phyloP scores from a whole-genome alignment of 257 asterid genomes.

The Solanum habrochaites region DNA sequence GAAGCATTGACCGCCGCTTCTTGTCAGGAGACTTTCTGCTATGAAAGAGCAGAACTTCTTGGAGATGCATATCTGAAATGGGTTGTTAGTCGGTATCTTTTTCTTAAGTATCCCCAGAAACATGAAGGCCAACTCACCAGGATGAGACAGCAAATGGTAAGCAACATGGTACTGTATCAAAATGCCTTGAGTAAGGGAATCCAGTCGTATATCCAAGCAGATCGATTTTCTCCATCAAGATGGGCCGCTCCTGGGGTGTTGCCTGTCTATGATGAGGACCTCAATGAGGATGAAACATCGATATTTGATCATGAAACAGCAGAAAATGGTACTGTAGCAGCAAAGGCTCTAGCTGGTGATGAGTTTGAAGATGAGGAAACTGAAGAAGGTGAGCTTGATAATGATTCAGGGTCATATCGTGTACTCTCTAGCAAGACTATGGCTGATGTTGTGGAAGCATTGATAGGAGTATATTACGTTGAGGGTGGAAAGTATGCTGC shows the following conservation, averaged over 20 bases:
- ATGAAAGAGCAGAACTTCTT: constrained; percentile 90
- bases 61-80: constrained; percentile 98
- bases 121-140: constrained; percentile 98
- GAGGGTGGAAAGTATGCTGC: constrained; percentile 92
- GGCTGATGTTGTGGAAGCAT: constrained; percentile 98
- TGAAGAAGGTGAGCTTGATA: constrained; percentile 96
- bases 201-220: constrained; percentile 95
- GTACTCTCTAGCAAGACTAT: constrained; percentile 93
- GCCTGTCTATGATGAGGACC: constrained; percentile 93
- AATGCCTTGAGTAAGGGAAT: constrained; percentile 76
- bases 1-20: constrained; percentile 98
- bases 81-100: constrained; percentile 94
- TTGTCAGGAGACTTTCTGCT: constrained; percentile 95
- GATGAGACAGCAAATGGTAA: constrained; percentile 96
- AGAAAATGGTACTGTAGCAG: constrained; percentile 9
- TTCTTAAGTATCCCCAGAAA: constrained; percentile 84
- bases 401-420: constrained; percentile 90
- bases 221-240: constrained; percentile 95
- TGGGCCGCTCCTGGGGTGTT: constrained; percentile 99
- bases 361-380: constrained; percentile 63
- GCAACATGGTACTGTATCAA: constrained; percentile 80
- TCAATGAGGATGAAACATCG: constrained; percentile 43
- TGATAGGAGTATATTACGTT: constrained; percentile 86
- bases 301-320: constrained; percentile 34
- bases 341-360: constrained; percentile 17